Percentiles rank a stretch among this genome's conserved stretches.
phyloP scores from a whole-genome alignment of 2,329 filamentous ascomycete species.

The Fusarium udum region DNA sequence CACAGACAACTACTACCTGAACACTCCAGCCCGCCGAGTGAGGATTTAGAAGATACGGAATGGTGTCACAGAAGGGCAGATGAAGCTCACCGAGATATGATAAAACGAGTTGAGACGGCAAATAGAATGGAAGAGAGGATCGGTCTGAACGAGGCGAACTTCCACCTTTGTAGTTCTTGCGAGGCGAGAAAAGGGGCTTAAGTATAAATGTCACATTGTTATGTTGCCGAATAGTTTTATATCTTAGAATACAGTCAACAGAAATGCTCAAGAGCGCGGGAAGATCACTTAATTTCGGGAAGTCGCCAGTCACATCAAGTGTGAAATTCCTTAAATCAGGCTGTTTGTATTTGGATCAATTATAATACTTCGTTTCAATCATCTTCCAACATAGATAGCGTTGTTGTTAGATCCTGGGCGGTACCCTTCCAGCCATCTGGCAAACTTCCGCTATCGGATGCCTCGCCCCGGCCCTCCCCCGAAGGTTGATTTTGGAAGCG shows the following conservation, averaged over 20 bases:
- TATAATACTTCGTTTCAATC: fast-evolving
- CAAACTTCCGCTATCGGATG: background rate
- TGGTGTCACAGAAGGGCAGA: fast-evolving
- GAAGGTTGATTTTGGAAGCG: background rate
- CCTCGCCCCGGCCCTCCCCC: fast-evolving
- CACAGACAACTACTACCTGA: background rate
- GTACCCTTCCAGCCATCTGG: background rate
- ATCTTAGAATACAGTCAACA: background rate
- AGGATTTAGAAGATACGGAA: fast-evolving
- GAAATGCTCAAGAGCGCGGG: background rate
- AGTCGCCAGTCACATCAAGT: background rate
- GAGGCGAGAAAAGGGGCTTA: background rate
- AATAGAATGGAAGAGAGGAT: background rate
- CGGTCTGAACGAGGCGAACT: background rate
- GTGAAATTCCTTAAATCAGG: background rate
- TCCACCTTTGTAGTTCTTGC: background rate
- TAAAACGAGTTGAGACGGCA: fast-evolving
- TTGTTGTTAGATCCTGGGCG: background rate
- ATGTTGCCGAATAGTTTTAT: fast-evolving
- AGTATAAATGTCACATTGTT: background rate
- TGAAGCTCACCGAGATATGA: fast-evolving
- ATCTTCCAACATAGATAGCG: fast-evolving
- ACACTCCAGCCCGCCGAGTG: background rate
- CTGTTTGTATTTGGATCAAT: background rate
- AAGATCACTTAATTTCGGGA: background rate